phyloP scores from a whole-genome alignment of 805 yeast species.

The Suhomyces xylopsoci region DNA sequence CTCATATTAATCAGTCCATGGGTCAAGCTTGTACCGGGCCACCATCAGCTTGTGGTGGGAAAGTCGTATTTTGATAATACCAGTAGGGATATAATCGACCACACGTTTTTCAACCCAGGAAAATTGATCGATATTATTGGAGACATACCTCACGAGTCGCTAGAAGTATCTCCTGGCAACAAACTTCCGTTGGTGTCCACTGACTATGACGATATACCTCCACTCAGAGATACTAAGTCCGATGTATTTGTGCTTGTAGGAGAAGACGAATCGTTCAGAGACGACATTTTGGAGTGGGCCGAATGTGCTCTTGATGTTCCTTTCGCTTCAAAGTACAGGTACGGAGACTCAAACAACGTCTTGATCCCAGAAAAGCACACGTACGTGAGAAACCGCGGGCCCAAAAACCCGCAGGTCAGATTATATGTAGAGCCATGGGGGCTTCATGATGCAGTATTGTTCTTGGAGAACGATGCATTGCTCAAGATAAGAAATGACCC shows the following conservation, averaged over 20 bases:
- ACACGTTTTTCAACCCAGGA: background rate
- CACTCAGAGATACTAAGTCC: slow-evolving; percentile 22
- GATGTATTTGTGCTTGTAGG: slow-evolving; percentile 34
- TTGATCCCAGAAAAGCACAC: slow-evolving; percentile 17
- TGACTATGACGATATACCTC: slow-evolving; percentile 35
- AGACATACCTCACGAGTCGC: slow-evolving; percentile 5
- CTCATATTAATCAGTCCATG: slow-evolving; percentile 36
- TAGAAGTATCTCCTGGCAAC: slow-evolving; percentile 26
- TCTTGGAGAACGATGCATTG: slow-evolving; percentile 24
- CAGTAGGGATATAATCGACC: slow-evolving; percentile 10
- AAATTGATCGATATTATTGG: slow-evolving; percentile 10
- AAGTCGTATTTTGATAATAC: slow-evolving; percentile 32
- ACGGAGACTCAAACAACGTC: slow-evolving; percentile 24
- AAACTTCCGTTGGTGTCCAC: slow-evolving; percentile 16
- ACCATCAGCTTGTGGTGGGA: slow-evolving; percentile 23
- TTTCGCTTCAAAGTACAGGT: slow-evolving; percentile 15
- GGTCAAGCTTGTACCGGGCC: slow-evolving; percentile 29
- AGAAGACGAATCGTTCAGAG: slow-evolving; percentile 42
- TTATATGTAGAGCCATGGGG: slow-evolving; percentile 36
- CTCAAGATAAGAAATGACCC: slow-evolving; percentile 11
- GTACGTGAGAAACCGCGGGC: slow-evolving; percentile 15
- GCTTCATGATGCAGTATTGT: slow-evolving; percentile 28
- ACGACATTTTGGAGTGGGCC: slow-evolving; percentile 36
- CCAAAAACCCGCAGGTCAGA: slow-evolving; percentile 19
- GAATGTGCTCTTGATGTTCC: slow-evolving; percentile 31